A percentile compares a stretch with the other conserved stretches of the same genome.
phyloP scores from a whole-genome alignment of 495 filamentous ascomycete genomes.

The Penicillium paxilli region DNA sequence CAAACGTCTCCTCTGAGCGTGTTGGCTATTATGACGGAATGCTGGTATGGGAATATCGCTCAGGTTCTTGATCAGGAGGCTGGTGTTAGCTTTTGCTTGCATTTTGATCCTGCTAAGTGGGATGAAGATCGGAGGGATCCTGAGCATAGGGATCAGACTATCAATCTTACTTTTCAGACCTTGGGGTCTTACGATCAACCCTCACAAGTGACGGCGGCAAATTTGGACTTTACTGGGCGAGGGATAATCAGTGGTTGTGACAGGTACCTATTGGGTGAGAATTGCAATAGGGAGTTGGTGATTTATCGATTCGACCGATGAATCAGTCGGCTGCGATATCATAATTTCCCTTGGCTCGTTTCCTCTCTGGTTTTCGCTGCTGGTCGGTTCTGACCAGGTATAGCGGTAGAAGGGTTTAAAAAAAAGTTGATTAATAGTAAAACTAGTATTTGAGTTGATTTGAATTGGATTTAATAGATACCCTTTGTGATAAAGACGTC shows the following conservation, averaged over 20 bases:
- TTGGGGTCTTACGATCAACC: conserved; percentile 12
- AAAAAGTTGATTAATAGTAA: too few relatives aligned
- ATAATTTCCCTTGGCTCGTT: too few relatives aligned
- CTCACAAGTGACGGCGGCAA: conserved; percentile 41
- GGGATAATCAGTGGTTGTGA: conserved; percentile 64
- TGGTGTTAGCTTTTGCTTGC: conserved; percentile 55
- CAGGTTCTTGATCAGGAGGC: conserved; percentile 54
- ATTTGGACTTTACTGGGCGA: conserved; percentile 50
- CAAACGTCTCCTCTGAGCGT: conserved; percentile 24
- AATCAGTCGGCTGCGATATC: background rate
- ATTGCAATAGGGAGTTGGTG: conserved; percentile 49
- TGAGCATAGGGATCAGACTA: conserved; percentile 20
- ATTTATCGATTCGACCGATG: conserved; percentile 53
- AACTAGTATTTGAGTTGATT: too few relatives aligned
- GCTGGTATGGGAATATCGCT: conserved; percentile 47
- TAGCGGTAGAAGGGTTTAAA: too few relatives aligned
- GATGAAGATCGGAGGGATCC: conserved; percentile 1
- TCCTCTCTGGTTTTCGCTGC: too few relatives aligned
- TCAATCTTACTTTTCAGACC: conserved; percentile 35
- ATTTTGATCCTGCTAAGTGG: conserved; percentile 35
- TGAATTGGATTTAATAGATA: background rate
- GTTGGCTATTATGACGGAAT: conserved; percentile 18
- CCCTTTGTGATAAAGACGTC: background rate
- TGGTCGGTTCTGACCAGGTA: too few relatives aligned
- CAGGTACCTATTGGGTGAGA: conserved; percentile 63